Conservation (phyloP, 345 rosid genomes). For the Draba incana region DNA sequence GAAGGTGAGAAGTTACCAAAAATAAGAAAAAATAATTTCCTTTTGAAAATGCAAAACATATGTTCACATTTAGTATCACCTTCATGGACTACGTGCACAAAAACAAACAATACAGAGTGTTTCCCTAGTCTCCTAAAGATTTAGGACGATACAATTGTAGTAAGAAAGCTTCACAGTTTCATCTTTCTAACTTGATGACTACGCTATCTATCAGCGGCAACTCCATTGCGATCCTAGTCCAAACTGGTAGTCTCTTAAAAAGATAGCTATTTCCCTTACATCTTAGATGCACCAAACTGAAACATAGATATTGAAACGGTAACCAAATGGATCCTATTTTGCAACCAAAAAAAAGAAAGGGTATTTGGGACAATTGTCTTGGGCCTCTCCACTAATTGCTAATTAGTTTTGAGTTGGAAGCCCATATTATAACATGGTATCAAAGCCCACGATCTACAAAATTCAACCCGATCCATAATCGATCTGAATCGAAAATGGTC, state of each 20-base stretch:
- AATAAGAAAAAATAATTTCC: slow-evolving; percentile 3
- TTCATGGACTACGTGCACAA: slow-evolving; percentile 12
- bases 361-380: no score
- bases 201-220: slow-evolving; percentile 79
- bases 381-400: no score
- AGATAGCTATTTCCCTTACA: neutral
- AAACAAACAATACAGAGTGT: slow-evolving; percentile 3
- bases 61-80: slow-evolving; percentile 6
- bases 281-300: neutral
- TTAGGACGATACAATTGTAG: neutral
- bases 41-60: neutral
- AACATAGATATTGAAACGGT: neutral
- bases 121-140: slow-evolving; percentile 8
- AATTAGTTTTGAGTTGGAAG: no score
- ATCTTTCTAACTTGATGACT: slow-evolving; percentile 84
- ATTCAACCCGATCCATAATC: no score
- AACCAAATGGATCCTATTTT: neutral
- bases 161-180: slow-evolving; percentile 38
- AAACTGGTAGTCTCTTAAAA: slow-evolving; percentile 81
- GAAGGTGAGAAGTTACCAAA: no score
- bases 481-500: no score
- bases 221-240: slow-evolving; percentile 77
- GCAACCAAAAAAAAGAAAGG: slow-evolving; percentile 3
- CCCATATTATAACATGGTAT: no score
- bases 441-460: no score